A percentile compares a stretch with the other conserved stretches of the same genome.
phyloP scores from a whole-genome alignment of 352 stramenopile species.

The Phytopythium litorale region DNA sequence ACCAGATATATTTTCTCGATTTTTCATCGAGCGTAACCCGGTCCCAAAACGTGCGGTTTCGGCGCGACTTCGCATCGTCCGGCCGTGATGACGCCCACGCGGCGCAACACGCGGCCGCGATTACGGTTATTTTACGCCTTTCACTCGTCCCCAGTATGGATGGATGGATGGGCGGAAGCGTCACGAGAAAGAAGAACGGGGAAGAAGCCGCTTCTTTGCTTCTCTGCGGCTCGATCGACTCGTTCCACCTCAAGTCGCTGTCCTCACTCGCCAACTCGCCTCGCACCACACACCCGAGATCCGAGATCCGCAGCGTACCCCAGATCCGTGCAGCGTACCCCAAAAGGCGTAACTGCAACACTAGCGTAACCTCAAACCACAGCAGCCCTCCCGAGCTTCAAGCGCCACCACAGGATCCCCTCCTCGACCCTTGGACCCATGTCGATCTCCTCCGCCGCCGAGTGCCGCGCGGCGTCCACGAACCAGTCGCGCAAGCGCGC shows the following conservation, averaged over 20 bases:
- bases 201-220: constrained; percentile 3
- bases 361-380: neutral
- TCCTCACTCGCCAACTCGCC: constrained; percentile 1
- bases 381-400: neutral
- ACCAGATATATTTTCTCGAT: too few species aligned
- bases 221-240: neutral
- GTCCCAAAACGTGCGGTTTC: neutral
- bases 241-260: neutral
- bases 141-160: neutral
- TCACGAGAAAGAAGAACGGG: neutral
- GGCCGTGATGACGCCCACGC: neutral
- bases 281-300: neutral
- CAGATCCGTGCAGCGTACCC: too few species aligned
- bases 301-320: neutral
- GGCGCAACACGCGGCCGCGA: neutral
- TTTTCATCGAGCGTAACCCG: neutral
- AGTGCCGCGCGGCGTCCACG: constrained; percentile 4
- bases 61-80: neutral
- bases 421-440: neutral
- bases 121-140: neutral
- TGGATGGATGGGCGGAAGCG: neutral
- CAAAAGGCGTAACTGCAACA: too few species aligned
- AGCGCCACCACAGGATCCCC: too few species aligned
- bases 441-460: neutral
- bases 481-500: constrained; percentile 17